Percentiles rank a stretch among this genome's conserved stretches.
Conservation (phyloP, 2,329 filamentous ascomycete species). For the Aspergillus latus region DNA sequence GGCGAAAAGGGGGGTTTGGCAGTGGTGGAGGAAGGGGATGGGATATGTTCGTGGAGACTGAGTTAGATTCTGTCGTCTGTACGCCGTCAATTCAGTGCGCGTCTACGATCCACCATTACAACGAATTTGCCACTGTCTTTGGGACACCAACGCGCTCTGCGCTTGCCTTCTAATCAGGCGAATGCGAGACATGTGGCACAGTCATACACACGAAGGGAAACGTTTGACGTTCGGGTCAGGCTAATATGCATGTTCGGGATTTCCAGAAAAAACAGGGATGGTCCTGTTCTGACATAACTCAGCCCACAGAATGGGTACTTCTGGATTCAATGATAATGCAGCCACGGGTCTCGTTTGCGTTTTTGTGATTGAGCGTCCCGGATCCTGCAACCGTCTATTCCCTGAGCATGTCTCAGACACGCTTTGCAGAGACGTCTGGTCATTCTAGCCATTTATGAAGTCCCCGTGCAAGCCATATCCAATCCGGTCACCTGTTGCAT, state of each 20-base stretch:
- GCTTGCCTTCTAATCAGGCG: neutral
- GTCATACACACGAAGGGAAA: neutral
- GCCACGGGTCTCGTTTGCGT: conserved; percentile 13
- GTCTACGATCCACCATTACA: too few species aligned
- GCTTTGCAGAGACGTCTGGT: conserved; percentile 40
- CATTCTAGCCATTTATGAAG: conserved; percentile 52
- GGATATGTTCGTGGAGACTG: conserved; percentile 40
- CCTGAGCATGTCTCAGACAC: conserved; percentile 36
- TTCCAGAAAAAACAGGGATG: conserved; percentile 18
- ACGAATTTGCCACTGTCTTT: too few species aligned
- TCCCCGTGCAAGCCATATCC: conserved; percentile 57
- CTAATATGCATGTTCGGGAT: neutral
- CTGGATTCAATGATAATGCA: conserved; percentile 11
- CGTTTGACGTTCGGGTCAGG: neutral
- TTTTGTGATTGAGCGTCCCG: conserved; percentile 21
- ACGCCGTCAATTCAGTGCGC: too few species aligned
- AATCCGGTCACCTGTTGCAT: conserved; percentile 50
- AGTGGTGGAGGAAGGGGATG: conserved; percentile 71
- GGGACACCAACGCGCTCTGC: too few species aligned
- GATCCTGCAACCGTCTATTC: conserved; percentile 9
- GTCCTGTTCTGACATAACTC: conserved; percentile 20
- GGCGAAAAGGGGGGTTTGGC: conserved; percentile 57
- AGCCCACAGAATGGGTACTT: conserved; percentile 15
- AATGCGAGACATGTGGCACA: neutral
- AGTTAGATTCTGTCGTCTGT: too few species aligned